These are phyloP conservation scores for Ascomycota sp. DNA, from an alignment of 2,329 filamentous ascomycete genomes.

Conservation along the genomic window DNA sequence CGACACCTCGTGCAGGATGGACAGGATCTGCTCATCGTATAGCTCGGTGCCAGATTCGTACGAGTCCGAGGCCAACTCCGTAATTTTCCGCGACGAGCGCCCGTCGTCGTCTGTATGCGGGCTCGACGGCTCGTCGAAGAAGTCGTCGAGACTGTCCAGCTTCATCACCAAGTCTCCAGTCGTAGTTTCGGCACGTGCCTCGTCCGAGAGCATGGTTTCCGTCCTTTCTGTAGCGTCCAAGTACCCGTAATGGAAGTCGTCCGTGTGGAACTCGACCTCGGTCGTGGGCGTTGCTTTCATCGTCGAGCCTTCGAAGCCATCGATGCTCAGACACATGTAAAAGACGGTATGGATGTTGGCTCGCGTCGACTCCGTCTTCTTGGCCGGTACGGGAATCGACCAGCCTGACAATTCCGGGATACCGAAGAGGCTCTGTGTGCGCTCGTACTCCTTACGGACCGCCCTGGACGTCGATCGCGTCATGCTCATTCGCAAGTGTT, in stretches of 20 bases:
- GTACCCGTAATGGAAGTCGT: conserved; percentile 70
- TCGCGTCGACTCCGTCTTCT: conserved; percentile 69
- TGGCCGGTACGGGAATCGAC: conserved; percentile 84
- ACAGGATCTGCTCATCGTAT: conserved; percentile 83
- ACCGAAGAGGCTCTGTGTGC: conserved; percentile 83
- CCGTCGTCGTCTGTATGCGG: conserved; percentile 38
- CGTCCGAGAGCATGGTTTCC: conserved; percentile 85
- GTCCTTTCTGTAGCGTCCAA: conserved; percentile 54
- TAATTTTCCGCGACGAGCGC: conserved; percentile 40
- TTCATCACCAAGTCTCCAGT: conserved; percentile 60
- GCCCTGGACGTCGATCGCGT: conserved; percentile 68
- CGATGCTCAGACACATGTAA: conserved; percentile 66
- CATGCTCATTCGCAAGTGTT: conserved; percentile 97
- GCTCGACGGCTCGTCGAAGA: conserved; percentile 51
- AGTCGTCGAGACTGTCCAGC: conserved; percentile 61
- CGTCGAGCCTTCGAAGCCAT: conserved; percentile 27
- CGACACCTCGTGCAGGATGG: conserved; percentile 71
- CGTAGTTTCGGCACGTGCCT: conserved; percentile 48
- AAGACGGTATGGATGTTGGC: conserved; percentile 91
- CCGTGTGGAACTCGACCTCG: conserved; percentile 80
- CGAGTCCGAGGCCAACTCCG: conserved; percentile 42
- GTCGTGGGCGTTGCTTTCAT: conserved; percentile 49
- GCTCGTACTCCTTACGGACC: conserved; percentile 84
- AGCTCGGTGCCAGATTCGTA: conserved; percentile 61
- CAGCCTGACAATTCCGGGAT: conserved; percentile 91